Evolutionary conservation across 2,329 filamentous ascomycete genomes (phyloP).

Genomic region (Fusarium luffae): DNA sequence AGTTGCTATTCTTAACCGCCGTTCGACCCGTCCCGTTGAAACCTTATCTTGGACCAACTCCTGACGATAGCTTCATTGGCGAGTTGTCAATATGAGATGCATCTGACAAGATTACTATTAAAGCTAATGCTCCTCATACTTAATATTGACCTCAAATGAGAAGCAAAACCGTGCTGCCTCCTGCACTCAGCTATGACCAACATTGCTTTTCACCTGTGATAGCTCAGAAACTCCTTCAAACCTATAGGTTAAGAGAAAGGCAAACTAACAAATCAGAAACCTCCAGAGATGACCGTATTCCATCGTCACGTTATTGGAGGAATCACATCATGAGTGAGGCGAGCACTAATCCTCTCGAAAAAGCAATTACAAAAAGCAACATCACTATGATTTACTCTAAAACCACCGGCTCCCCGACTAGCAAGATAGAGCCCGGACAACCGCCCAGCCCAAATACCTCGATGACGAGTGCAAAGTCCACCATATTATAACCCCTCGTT

Average conservation of each 20-base stretch:
- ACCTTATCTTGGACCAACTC: neutral
- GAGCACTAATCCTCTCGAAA: neutral
- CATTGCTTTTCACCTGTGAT: neutral
- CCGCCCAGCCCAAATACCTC: slow-evolving; percentile 6
- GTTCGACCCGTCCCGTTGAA: slow-evolving; percentile 13
- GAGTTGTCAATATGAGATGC: neutral
- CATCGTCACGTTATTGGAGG: slow-evolving; percentile 2
- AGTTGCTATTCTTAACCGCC: slow-evolving; percentile 5
- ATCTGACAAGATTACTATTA: neutral
- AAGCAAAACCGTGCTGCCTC: neutral
- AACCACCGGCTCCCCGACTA: slow-evolving; percentile 16
- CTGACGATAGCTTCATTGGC: neutral
- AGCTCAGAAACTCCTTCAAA: neutral
- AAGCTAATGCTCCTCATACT: neutral
- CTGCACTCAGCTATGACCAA: neutral
- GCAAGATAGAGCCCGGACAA: slow-evolving; percentile 20
- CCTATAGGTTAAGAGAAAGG: neutral
- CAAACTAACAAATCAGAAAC: neutral
- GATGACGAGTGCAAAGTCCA: slow-evolving; percentile 36
- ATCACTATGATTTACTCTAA: neutral
- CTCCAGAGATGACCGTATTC: neutral
- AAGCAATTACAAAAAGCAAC: slow-evolving; percentile 9
- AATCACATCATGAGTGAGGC: neutral
- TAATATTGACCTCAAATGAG: neutral
- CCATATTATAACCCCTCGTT: neutral